These are phyloP conservation scores for Dysphania ambrosioides DNA, from an alignment of 148 eudicot species.

Conservation along the genomic window DNA sequence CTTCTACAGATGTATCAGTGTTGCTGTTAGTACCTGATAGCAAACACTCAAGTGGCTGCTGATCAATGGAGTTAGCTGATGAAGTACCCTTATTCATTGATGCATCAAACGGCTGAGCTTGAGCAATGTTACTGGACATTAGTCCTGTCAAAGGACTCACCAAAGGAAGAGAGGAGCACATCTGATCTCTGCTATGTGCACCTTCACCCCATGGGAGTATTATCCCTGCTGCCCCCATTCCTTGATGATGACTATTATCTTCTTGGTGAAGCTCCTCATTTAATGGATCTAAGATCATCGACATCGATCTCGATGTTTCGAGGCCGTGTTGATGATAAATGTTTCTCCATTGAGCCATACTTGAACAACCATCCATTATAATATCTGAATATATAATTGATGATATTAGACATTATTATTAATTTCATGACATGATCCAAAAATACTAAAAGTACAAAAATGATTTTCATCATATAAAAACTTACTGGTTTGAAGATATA, in stretches of 20 bases:
- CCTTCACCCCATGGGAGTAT: constrained; percentile 23
- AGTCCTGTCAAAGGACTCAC: background rate
- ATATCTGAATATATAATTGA: background rate
- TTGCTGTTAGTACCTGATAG: constrained; percentile 49
- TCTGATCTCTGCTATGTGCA: background rate
- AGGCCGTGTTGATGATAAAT: constrained; percentile 18
- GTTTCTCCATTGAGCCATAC: constrained; percentile 31
- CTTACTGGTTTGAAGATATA: background rate
- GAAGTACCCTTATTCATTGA: constrained; percentile 9
- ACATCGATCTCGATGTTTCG: constrained; percentile 2
- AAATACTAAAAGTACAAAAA: background rate
- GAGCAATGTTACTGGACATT: constrained; percentile 1
- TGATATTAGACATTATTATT: background rate
- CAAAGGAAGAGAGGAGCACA: background rate
- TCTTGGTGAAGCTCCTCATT: constrained; percentile 3
- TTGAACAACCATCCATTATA: constrained; percentile 32
- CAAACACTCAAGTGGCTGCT: constrained; percentile 42
- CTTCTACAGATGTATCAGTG: constrained; percentile 34
- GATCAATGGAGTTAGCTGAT: constrained; percentile 39
- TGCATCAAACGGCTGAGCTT: constrained; percentile 11
- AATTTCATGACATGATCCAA: background rate
- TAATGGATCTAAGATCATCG: constrained; percentile 21
- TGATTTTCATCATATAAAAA: background rate
- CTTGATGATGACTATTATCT: background rate
- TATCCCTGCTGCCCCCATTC: no score